These are phyloP conservation scores for Saccharomycopsis fodiens DNA, from an alignment of 805 yeast species.

Conservation along the genomic window DNA sequence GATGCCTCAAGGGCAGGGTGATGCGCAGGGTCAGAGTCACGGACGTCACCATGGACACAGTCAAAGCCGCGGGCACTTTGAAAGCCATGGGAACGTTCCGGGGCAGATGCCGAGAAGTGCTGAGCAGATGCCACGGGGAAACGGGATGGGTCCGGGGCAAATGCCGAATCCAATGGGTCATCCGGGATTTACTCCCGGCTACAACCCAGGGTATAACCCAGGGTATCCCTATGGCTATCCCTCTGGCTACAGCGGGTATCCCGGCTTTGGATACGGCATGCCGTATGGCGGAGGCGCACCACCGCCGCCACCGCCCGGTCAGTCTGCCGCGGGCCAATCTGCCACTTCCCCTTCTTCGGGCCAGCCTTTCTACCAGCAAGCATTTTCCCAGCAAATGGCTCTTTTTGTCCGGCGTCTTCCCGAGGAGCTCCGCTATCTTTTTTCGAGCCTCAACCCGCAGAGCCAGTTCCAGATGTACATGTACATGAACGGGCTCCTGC, in stretches of 20 bases:
- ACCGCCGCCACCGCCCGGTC: no score
- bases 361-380: constrained; percentile 7
- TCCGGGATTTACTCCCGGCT: neutral
- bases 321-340: no score
- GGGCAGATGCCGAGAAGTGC: no score
- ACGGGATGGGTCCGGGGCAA: constrained; percentile 5
- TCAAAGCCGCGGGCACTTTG: no score
- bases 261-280: no score
- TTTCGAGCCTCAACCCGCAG: constrained; percentile 4
- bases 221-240: neutral
- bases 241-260: neutral
- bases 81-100: no score
- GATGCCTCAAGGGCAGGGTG: neutral
- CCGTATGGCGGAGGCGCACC: no score
- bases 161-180: neutral
- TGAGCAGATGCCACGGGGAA: no score
- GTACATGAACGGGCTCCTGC: constrained; percentile 8
- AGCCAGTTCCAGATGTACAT: constrained; percentile 12
- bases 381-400: constrained; percentile 12
- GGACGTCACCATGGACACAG: no score
- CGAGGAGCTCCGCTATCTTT: constrained; percentile 10
- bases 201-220: no score
- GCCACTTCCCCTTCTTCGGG: no score
- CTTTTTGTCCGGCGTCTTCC: constrained; percentile 11
- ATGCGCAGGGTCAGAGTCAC: no score